These are phyloP conservation scores for Xylaria sp. DNA, from an alignment of 2,329 filamentous ascomycete genomes.

Conservation along the genomic window DNA sequence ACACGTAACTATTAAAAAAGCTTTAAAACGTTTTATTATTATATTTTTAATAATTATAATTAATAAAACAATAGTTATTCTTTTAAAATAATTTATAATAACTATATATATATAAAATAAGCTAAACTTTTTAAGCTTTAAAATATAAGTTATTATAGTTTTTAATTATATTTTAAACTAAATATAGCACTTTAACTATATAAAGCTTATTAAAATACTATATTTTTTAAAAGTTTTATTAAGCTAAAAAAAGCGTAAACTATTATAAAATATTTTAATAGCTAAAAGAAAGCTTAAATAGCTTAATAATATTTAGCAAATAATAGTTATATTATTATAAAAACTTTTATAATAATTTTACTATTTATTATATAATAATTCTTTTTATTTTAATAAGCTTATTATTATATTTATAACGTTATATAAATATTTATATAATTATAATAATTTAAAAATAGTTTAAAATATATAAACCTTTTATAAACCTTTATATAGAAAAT, in stretches of 20 bases:
- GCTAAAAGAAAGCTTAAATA: neutral
- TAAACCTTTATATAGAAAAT: neutral
- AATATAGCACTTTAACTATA: too few species aligned
- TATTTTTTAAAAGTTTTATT: neutral
- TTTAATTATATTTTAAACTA: too few species aligned
- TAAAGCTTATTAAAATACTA: too few species aligned
- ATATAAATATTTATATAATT: constrained; percentile 13
- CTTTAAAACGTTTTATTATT: too few species aligned
- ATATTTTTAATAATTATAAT: too few species aligned
- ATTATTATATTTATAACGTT: neutral
- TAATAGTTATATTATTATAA: neutral
- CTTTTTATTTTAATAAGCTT: constrained; percentile 1
- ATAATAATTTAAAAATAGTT: neutral
- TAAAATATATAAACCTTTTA: neutral
- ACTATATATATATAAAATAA: too few species aligned
- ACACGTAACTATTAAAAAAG: too few species aligned
- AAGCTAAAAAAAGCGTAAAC: neutral
- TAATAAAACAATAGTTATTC: too few species aligned
- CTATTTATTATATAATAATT: constrained; percentile 8
- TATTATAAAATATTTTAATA: neutral
- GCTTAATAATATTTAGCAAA: constrained; percentile 6
- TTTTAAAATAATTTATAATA: too few species aligned
- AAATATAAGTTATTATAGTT: too few species aligned
- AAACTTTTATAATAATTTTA: neutral
- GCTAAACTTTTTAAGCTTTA: too few species aligned